Base-by-base conservation (phyloP, 2,329 filamentous ascomycete genomes). In the Alternaria incomplexa region DNA sequence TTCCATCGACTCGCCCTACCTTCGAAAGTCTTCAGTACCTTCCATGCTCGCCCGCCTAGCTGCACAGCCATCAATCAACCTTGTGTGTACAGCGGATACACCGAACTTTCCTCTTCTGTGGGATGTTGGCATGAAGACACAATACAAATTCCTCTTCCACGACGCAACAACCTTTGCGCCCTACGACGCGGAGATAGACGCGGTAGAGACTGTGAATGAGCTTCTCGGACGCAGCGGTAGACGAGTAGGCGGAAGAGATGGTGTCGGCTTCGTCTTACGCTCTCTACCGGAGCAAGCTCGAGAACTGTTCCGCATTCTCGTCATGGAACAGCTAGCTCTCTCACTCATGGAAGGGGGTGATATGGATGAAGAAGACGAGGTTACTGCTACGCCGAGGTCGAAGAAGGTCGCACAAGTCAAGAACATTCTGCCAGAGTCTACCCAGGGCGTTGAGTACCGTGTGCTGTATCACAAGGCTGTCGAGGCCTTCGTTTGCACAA, bases 401-500 rank as follows among this genome's bases (percentile, higher is more conserved):
- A 76, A 75, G 63, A 75, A 71, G 44, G 56, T 77, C 36, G 58
- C 67, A 20, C 64, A 75, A 15, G 62, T 72, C 32, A 78, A 73
- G 30, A 66, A 61, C 25, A 57, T 54, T 48, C 66, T 67, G 22
- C 68, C 79, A 61, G 76, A 79, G 62, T 83, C 77, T 17, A 73
- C 66, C 3, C 77, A 88, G 3, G 93, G 92, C 0, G 89, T 99
- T 15, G 95, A 98, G 81, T 98, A 97, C 78, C 86, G 93, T 22
- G 90, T 93, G 71, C 80, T 99, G 67, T 99, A 98, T 76, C 93
- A 97, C 77, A 97, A 97, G 82, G 94, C 96, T 3, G 91, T 95
- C 6, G 94, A 97, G 81, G 93, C 97, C 76, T 98, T 99, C 79
- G 96, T 99, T 53, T 97, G 95, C 79, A 96, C 92, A 71, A 97